Evolutionary conservation across 805 yeast genomes (phyloP).

Genomic region (Lachancea lanzarotensis): DNA sequence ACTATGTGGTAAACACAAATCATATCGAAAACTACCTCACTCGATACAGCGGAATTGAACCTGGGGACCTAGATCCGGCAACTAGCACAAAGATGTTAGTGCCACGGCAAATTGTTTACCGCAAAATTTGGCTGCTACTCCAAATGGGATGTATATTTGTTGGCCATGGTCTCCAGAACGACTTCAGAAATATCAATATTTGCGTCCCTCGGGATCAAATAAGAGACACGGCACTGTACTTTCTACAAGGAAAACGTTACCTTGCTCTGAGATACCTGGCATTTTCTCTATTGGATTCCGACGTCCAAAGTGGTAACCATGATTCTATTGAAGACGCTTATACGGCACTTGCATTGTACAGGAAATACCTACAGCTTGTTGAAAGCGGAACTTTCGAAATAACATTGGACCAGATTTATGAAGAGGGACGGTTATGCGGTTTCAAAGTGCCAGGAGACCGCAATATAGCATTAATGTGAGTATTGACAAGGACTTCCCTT

Average conservation of each 20-base stretch:
- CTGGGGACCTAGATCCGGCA: constrained; percentile 76
- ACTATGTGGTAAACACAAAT: constrained; percentile 70
- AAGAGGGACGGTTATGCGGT: constrained; percentile 46
- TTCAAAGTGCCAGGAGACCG: constrained; percentile 27
- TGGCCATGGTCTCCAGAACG: constrained; percentile 90
- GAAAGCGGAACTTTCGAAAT: constrained; percentile 53
- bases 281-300: constrained; percentile 63
- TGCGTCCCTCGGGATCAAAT: constrained; percentile 83
- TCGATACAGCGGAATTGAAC: constrained; percentile 86
- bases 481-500: not conserved
- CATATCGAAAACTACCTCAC: constrained; percentile 82
- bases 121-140: constrained; percentile 82
- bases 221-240: constrained; percentile 81
- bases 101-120: constrained; percentile 71
- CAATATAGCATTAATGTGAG: not conserved
- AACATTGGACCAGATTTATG: constrained; percentile 59
- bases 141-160: constrained; percentile 88
- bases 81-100: constrained; percentile 65
- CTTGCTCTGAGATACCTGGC: constrained; percentile 82
- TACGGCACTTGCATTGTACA: constrained; percentile 74
- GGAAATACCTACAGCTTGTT: constrained; percentile 58
- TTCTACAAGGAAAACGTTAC: constrained; percentile 68
- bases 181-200: constrained; percentile 87
- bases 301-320: constrained; percentile 89
- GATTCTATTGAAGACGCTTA: constrained; percentile 95